Conservation (phyloP, 768 basidiomycete genomes). For the Exsudoporus frostii region DNA sequence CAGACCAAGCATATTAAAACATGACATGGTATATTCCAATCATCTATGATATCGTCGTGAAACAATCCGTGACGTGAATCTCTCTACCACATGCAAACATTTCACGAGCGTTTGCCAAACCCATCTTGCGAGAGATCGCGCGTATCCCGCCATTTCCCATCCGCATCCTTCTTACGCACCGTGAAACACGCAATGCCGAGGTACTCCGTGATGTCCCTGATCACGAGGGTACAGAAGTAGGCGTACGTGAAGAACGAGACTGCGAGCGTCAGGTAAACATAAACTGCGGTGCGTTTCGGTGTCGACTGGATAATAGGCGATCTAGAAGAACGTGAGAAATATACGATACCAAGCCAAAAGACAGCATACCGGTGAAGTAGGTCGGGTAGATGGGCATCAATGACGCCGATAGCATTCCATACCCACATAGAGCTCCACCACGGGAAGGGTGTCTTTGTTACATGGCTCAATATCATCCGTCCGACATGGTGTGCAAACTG, state of each 20-base stretch:
- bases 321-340: slow-evolving; percentile 32
- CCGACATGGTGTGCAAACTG: slow-evolving; percentile 90
- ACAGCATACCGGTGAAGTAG: slow-evolving; percentile 61
- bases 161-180: slow-evolving; percentile 76
- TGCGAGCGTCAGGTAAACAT: slow-evolving; percentile 68
- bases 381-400: slow-evolving; percentile 79
- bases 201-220: slow-evolving; percentile 83
- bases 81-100: neutral
- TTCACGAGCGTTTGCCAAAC: slow-evolving; percentile 20
- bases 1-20: neutral
- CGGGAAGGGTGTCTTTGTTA: slow-evolving; percentile 82
- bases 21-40: neutral
- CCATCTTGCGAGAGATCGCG: slow-evolving; percentile 27
- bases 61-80: neutral
- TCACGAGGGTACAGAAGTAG: slow-evolving; percentile 79
- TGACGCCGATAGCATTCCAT: slow-evolving; percentile 69
- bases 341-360: slow-evolving; percentile 1
- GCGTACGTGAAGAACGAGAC: slow-evolving; percentile 70
- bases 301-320: slow-evolving; percentile 74
- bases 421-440: slow-evolving; percentile 86
- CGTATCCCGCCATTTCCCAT: slow-evolving; percentile 56
- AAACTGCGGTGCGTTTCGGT: slow-evolving; percentile 55
- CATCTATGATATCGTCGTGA: neutral
- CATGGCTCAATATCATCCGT: slow-evolving; percentile 89
- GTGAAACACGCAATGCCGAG: slow-evolving; percentile 95